phyloP scores from a whole-genome alignment of 2,329 filamentous ascomycete species.

The Calycina herbarum region DNA sequence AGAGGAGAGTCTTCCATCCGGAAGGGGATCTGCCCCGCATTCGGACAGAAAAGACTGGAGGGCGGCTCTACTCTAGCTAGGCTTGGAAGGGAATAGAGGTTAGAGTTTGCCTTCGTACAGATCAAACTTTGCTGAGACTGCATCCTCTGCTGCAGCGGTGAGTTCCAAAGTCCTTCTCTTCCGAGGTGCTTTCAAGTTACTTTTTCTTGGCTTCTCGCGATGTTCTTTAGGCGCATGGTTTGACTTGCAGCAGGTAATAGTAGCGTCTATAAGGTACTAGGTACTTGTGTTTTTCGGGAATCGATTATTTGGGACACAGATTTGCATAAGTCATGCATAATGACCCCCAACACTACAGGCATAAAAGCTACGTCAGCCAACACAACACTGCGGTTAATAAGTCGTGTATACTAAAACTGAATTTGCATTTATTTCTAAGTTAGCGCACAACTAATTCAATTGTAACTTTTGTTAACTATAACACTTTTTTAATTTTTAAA shows the following conservation, averaged over 20 bases:
- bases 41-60: background rate
- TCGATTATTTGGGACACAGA: too few relatives aligned
- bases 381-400: too few relatives aligned
- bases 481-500: too few relatives aligned
- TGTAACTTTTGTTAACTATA: too few relatives aligned
- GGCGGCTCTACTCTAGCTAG: background rate
- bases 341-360: too few relatives aligned
- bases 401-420: too few relatives aligned
- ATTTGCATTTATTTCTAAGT: too few relatives aligned
- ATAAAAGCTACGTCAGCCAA: too few relatives aligned
- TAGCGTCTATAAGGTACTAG: background rate
- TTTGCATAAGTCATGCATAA: too few relatives aligned
- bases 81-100: background rate
- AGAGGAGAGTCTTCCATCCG: background rate
- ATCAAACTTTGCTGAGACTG: slow-evolving; percentile 2
- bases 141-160: background rate
- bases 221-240: background rate
- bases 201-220: background rate
- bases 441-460: too few relatives aligned
- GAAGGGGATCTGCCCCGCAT: slow-evolving; percentile 1
- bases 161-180: background rate
- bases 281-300: background rate
- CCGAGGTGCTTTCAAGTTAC: background rate
- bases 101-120: background rate
- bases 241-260: background rate